These are phyloP conservation scores for Alternaria triticimaculans DNA, from an alignment of 2,329 filamentous ascomycete genomes.

Conservation along the genomic window DNA sequence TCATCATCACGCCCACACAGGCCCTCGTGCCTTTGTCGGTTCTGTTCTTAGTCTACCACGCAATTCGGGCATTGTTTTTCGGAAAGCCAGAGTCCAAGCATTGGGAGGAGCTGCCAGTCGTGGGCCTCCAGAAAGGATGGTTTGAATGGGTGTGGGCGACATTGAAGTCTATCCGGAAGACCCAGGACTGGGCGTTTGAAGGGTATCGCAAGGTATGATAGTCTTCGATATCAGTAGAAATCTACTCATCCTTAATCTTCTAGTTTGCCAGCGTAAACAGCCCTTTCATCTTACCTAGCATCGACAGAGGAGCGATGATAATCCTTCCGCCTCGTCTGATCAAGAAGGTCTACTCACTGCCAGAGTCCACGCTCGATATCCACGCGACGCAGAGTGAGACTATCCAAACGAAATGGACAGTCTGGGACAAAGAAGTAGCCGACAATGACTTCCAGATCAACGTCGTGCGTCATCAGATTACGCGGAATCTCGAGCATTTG, in stretches of 20 bases:
- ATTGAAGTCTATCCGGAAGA: conserved; percentile 16
- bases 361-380: conserved; percentile 17
- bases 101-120: conserved; percentile 15
- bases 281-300: conserved; percentile 19
- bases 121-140: conserved; percentile 18
- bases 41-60: conserved; percentile 16
- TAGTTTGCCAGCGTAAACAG: conserved; percentile 15
- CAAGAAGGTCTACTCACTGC: conserved; percentile 19
- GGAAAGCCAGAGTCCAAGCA: conserved; percentile 16
- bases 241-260: neutral
- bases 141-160: conserved; percentile 19
- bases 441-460: conserved; percentile 24
- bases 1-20: conserved; percentile 21
- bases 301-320: conserved; percentile 23
- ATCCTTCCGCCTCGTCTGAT: conserved; percentile 21
- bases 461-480: conserved; percentile 24
- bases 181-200: conserved; percentile 21
- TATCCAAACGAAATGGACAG: conserved; percentile 24
- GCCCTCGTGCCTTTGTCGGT: conserved; percentile 17
- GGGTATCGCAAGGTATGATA: conserved; percentile 19
- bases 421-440: conserved; percentile 20
- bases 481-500: conserved; percentile 18
- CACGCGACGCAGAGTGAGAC: conserved; percentile 21
- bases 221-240: neutral
- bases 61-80: conserved; percentile 13